These are phyloP conservation scores for Citrus sinensis DNA, from an alignment of 345 rosid genomes.

Conservation along the genomic window DNA sequence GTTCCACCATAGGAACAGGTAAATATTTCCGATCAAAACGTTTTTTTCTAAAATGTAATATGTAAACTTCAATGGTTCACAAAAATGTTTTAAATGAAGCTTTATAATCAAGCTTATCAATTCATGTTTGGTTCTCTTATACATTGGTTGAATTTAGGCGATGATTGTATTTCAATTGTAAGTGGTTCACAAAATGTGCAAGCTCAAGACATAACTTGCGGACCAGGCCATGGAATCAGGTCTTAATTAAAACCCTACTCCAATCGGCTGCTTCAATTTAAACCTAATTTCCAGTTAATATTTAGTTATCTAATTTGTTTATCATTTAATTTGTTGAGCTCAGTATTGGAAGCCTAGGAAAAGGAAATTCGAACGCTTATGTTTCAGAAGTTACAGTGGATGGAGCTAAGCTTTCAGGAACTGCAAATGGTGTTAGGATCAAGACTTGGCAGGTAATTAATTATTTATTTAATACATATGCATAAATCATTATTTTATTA, in stretches of 20 bases:
- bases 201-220: conserved; percentile 49
- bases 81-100: no score
- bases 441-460: conserved; percentile 76
- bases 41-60: no score
- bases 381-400: conserved; percentile 69
- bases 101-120: no score
- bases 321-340: neutral
- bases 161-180: conserved; percentile 75
- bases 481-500: neutral
- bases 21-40: neutral
- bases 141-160: conserved; percentile 40
- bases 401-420: conserved; percentile 61
- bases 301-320: neutral
- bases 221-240: conserved; percentile 85
- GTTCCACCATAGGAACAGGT: conserved; percentile 67
- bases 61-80: neutral
- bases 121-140: no score
- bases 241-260: neutral
- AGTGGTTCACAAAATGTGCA: conserved; percentile 50
- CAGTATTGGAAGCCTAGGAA: conserved; percentile 87
- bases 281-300: neutral
- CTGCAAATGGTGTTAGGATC: conserved; percentile 81
- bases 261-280: neutral
- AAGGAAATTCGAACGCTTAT: conserved; percentile 41
- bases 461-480: neutral